Base-by-base conservation (phyloP, 345 rosid genomes). In the Mangifera indica region DNA sequence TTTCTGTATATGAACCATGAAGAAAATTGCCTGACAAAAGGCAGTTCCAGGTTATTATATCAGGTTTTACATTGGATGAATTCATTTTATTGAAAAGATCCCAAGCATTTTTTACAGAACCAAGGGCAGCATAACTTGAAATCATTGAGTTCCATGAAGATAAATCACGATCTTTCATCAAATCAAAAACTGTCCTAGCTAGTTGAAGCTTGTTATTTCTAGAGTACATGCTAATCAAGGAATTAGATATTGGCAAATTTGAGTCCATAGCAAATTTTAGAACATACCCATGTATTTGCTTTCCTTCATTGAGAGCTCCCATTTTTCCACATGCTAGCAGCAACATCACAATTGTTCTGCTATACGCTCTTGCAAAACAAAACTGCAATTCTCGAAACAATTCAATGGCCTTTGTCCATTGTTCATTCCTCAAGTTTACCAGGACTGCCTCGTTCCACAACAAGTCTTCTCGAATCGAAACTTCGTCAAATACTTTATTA, bases 201-300 rank as follows among this genome's bases (percentile, higher is more conserved):
- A 80, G 77, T 65, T 77, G 79, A 71, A 84, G 78, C 73, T 83
- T 79, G 25, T 66, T 83, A 66, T 78, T 87, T 77, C 84, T 88
- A 15, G 92, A 81, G 72, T 90, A 93, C 91, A 90, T 83, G 68
- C 59, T 81, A 75, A 93, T 85, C 77, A 93, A 81, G 22, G 90
- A 79, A 80, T 90, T 90, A 77, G 86, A 74, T 15, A 90, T 70
- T 0, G 74, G 78, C 59, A 89, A 67, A 67, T 83, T 81, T 32
- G 84, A 82, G 65, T 83, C 86, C 67, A 84, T 69, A 17, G 74
- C 80, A 57, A 48, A 72, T 79, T 80, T 86, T 52, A 89, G 64
- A 63, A 87, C 87, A 83, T 85, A 87, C 80, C 89, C 97, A 77
- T 93, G 97, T 76, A 93, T 80, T 77, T 93, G 89, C 85, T 79